Conservation (phyloP, 371 early-diverging fungal species). For the Umbelopsis sp. region DNA sequence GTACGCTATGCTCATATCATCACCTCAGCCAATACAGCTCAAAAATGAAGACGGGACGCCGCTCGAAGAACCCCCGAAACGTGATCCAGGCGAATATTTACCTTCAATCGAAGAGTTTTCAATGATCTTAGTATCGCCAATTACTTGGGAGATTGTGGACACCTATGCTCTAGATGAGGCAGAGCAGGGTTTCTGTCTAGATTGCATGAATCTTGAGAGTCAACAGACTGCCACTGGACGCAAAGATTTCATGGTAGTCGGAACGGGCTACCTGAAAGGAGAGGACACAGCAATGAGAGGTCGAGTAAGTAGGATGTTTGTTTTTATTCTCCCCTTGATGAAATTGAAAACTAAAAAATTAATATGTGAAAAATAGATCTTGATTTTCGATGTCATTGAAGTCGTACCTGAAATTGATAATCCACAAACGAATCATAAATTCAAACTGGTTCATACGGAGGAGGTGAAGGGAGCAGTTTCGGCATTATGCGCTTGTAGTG, state of each 20-base stretch:
- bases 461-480: slow-evolving; percentile 97
- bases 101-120: slow-evolving; percentile 69
- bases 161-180: slow-evolving; percentile 76
- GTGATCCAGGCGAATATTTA: slow-evolving; percentile 56
- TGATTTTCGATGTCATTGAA: slow-evolving; percentile 95
- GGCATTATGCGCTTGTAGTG: slow-evolving; percentile 83
- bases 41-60: slow-evolving; percentile 71
- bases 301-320: slow-evolving; percentile 54
- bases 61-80: slow-evolving; percentile 43
- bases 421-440: slow-evolving; percentile 93
- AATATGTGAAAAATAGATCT: slow-evolving; percentile 53
- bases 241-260: slow-evolving; percentile 88
- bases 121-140: slow-evolving; percentile 89
- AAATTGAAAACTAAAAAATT: background rate
- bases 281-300: slow-evolving; percentile 95
- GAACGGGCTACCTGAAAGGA: slow-evolving; percentile 88
- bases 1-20: slow-evolving; percentile 78
- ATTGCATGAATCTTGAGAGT: slow-evolving; percentile 83
- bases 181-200: slow-evolving; percentile 85
- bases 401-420: slow-evolving; percentile 96
- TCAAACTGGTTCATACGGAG: slow-evolving; percentile 83
- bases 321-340: background rate
- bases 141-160: slow-evolving; percentile 96
- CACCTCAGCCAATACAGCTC: slow-evolving; percentile 62
- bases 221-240: slow-evolving; percentile 87